These are phyloP conservation scores for Kodamaea anthophila DNA, from an alignment of 1,139 yeast species.

Conservation along the genomic window DNA sequence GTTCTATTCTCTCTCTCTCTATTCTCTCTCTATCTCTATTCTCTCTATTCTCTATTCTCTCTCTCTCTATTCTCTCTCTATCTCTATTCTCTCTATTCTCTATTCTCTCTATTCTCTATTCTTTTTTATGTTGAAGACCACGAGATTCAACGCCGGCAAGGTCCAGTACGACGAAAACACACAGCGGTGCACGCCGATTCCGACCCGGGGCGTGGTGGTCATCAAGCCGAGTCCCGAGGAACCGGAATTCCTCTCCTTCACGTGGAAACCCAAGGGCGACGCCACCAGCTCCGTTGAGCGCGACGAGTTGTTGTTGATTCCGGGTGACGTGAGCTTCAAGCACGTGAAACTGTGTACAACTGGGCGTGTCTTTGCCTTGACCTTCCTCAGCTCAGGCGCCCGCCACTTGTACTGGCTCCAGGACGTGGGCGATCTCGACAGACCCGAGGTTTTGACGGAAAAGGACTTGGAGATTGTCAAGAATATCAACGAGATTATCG, in stretches of 20 bases:
- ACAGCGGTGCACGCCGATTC: conserved; percentile 66
- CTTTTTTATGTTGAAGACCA: conserved; percentile 14
- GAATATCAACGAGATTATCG: conserved; percentile 50
- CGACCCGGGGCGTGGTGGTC: conserved; percentile 68
- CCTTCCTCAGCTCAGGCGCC: conserved; percentile 79
- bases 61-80: no score
- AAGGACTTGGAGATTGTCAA: conserved; percentile 53
- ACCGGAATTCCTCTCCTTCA: conserved; percentile 36
- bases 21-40: no score
- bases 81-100: no score
- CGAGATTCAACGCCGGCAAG: conserved; percentile 80
- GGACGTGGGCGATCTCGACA: conserved; percentile 61
- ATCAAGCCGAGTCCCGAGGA: conserved; percentile 59
- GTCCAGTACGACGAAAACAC: conserved; percentile 69
- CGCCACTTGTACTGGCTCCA: conserved; percentile 90
- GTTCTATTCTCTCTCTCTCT: no score
- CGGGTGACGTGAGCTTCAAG: conserved; percentile 88
- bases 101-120: no score
- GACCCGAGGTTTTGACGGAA: conserved; percentile 55
- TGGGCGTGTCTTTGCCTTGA: conserved; percentile 81
- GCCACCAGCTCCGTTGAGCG: conserved; percentile 33
- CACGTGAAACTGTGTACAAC: conserved; percentile 68
- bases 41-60: no score
- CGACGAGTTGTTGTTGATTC: conserved; percentile 75
- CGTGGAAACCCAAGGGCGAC: conserved; percentile 36